A percentile compares a stretch with the other conserved stretches of the same genome.
phyloP scores from a whole-genome alignment of 1,284 basidiomycete genomes.

The Meripilus lineatus region DNA sequence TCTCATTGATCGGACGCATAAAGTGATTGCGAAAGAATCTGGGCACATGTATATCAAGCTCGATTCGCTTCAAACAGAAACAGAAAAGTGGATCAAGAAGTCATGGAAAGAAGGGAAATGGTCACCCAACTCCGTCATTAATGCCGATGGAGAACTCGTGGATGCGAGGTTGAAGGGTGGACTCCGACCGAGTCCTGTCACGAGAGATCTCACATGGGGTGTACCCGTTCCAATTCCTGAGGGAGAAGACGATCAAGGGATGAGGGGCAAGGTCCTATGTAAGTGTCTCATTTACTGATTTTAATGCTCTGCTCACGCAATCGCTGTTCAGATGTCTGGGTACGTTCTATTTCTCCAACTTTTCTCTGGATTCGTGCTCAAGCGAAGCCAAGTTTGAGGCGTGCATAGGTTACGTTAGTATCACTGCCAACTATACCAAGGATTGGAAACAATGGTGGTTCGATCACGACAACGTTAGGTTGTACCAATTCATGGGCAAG shows the following conservation, averaged over 20 bases:
- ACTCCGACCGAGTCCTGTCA: constrained; percentile 86
- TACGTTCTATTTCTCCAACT: constrained; percentile 32
- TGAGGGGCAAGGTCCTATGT: constrained; percentile 97
- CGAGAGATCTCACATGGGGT: constrained; percentile 95
- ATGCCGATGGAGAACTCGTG: constrained; percentile 81
- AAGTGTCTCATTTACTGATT: constrained; percentile 30
- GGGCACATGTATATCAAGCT: constrained; percentile 95
- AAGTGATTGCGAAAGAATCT: constrained; percentile 71
- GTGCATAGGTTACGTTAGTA: constrained; percentile 95
- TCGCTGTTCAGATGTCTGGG: constrained; percentile 72
- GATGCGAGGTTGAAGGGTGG: constrained; percentile 89
- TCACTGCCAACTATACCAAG: constrained; percentile 92
- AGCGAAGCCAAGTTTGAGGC: constrained; percentile 81
- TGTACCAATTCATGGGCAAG: constrained; percentile 99
- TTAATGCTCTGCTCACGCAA: constrained; percentile 9
- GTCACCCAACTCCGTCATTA: constrained; percentile 91
- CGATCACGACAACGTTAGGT: constrained; percentile 84
- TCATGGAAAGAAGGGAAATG: constrained; percentile 84
- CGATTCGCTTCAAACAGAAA: constrained; percentile 76
- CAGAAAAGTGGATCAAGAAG: constrained; percentile 86
- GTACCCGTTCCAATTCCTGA: constrained; percentile 84
- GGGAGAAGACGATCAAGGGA: constrained; percentile 70
- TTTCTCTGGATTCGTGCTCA: background rate
- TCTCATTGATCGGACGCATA: constrained; percentile 81
- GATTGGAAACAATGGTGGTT: constrained; percentile 99